phyloP scores from a whole-genome alignment of 257 asterid species.

The Petunia axillaris region DNA sequence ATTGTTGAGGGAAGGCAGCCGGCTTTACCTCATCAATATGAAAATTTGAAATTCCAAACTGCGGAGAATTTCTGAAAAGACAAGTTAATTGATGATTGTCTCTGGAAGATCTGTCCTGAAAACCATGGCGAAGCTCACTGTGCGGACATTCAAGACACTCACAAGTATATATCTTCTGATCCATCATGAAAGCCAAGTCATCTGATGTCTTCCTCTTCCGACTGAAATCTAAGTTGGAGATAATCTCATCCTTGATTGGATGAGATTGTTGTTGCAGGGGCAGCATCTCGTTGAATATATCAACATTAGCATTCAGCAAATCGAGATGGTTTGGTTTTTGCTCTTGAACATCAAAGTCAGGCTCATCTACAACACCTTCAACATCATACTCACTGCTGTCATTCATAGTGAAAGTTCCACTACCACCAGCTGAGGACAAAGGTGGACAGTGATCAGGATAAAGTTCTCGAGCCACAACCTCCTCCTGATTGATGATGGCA shows the following conservation, averaged over 20 bases:
- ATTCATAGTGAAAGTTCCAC: slow-evolving; percentile 39
- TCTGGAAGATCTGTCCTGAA: slow-evolving; percentile 27
- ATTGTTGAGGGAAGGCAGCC: slow-evolving; percentile 48
- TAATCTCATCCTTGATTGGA: slow-evolving; percentile 38
- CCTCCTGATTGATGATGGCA: slow-evolving; percentile 60
- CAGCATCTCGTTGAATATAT: slow-evolving; percentile 34
- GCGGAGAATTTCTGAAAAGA: not conserved
- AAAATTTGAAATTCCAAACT: slow-evolving; percentile 20
- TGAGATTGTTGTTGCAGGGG: slow-evolving; percentile 37
- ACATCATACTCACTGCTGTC: slow-evolving; percentile 63
- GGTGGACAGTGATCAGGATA: slow-evolving; percentile 53
- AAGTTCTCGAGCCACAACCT: slow-evolving; percentile 58
- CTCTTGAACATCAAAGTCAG: slow-evolving; percentile 51
- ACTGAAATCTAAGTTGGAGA: slow-evolving; percentile 46
- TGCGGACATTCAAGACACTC: slow-evolving; percentile 29
- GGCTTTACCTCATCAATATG: slow-evolving; percentile 22
- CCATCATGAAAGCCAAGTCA: slow-evolving; percentile 43
- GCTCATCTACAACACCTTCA: slow-evolving; percentile 43
- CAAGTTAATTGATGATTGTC: slow-evolving; percentile 34
- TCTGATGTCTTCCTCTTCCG: slow-evolving; percentile 48
- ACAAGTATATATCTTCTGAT: slow-evolving; percentile 36
- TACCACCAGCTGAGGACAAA: slow-evolving; percentile 39
- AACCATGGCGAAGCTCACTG: slow-evolving; percentile 26
- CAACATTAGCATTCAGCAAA: slow-evolving; percentile 43
- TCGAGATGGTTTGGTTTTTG: slow-evolving; percentile 49